Evolutionary conservation across 129 eudicot species (phyloP).

Genomic region (Deinandra increscens): DNA sequence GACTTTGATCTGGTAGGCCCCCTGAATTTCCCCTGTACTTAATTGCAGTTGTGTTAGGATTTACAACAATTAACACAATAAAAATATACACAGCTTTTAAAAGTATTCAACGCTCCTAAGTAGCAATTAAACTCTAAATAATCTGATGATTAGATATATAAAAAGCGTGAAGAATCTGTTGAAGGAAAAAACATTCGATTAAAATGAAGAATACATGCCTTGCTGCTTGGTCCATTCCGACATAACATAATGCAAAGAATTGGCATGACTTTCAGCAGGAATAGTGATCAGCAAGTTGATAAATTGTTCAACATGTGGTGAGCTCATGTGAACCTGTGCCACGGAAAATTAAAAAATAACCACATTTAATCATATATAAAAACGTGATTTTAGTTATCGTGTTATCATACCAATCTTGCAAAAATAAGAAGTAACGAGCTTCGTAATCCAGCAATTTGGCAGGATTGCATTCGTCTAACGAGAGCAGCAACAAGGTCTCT

Average conservation of each 20-base stretch:
- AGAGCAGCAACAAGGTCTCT: slow-evolving; percentile 85
- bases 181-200: not conserved
- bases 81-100: not conserved
- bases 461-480: slow-evolving; percentile 85
- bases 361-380: not conserved
- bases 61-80: slow-evolving; percentile 4
- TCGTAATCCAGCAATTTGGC: slow-evolving; percentile 71
- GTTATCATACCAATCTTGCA: slow-evolving; percentile 70
- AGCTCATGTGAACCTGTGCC: slow-evolving; percentile 85
- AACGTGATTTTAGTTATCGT: slow-evolving; percentile 10
- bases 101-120: too few species aligned
- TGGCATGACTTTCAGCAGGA: slow-evolving; percentile 66
- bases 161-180: not conserved
- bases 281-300: slow-evolving; percentile 69
- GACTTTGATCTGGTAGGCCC: slow-evolving; percentile 87
- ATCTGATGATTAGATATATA: too few species aligned
- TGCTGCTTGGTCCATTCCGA: slow-evolving; percentile 90
- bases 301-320: slow-evolving; percentile 80
- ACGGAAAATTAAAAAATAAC: slow-evolving; percentile 14
- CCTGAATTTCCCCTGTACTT: slow-evolving; percentile 84
- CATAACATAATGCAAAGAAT: slow-evolving; percentile 78
- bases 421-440: slow-evolving; percentile 80
- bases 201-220: slow-evolving; percentile 49
- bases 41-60: slow-evolving; percentile 5
- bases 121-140: too few species aligned